Evolutionary conservation across 371 early-diverging fungal species (phyloP).

Genomic region (Rhizopus delemar): DNA sequence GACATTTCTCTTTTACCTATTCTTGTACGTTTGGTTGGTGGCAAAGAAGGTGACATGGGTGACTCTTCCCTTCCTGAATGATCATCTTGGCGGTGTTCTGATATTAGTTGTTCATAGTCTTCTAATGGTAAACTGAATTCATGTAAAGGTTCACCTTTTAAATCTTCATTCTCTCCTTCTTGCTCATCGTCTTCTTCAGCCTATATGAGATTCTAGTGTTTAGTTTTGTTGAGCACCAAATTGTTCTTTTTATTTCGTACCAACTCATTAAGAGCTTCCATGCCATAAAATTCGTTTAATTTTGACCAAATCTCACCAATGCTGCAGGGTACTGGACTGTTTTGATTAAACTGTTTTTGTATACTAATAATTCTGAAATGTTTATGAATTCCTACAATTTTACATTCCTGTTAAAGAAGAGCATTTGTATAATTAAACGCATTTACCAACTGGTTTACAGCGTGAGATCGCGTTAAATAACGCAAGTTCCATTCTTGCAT

Average conservation of each 20-base stretch:
- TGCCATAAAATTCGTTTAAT: slow-evolving; percentile 54
- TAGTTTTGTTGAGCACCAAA: background rate
- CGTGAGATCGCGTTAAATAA: slow-evolving; percentile 57
- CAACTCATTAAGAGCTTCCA: slow-evolving; percentile 59
- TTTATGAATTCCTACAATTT: slow-evolving; percentile 57
- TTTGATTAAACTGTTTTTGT: slow-evolving; percentile 58
- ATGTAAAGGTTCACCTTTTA: slow-evolving; percentile 35
- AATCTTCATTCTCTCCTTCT: slow-evolving; percentile 29
- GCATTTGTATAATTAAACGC: background rate
- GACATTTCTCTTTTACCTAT: slow-evolving; percentile 55
- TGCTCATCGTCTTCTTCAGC: slow-evolving; percentile 53
- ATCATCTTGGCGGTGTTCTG: slow-evolving; percentile 56
- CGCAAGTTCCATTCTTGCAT: slow-evolving; percentile 62
- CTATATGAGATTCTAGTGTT: slow-evolving; percentile 4
- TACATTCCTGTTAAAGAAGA: background rate
- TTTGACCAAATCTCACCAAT: slow-evolving; percentile 58
- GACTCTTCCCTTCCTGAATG: slow-evolving; percentile 39
- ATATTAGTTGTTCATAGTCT: slow-evolving; percentile 60
- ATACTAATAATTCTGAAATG: slow-evolving; percentile 66
- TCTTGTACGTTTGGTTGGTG: slow-evolving; percentile 49
- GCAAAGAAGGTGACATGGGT: slow-evolving; percentile 29
- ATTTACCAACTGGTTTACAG: slow-evolving; percentile 65
- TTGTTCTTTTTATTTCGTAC: slow-evolving; percentile 25
- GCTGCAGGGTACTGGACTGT: slow-evolving; percentile 44
- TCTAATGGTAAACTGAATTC: slow-evolving; percentile 60